Evolutionary conservation across 768 basidiomycete genomes (phyloP).

Genomic region (Brasilioporus rufonigricans): DNA sequence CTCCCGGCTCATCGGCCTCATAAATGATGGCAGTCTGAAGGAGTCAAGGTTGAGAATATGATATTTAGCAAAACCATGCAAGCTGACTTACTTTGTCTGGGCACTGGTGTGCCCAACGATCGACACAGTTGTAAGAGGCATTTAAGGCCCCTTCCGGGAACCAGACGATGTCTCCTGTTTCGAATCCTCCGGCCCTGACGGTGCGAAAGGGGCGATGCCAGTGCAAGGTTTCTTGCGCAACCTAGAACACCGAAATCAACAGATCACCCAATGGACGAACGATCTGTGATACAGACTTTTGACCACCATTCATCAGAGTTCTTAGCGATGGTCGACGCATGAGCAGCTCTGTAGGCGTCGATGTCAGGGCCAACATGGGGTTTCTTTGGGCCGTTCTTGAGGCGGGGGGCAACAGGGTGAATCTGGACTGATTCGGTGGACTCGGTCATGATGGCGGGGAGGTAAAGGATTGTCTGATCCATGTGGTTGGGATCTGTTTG

Average conservation of each 20-base stretch:
- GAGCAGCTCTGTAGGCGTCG: conserved; percentile 66
- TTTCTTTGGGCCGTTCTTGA: conserved; percentile 57
- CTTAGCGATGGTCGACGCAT: conserved; percentile 70
- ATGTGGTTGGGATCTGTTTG: neutral
- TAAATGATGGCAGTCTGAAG: conserved; percentile 90
- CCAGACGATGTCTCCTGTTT: conserved; percentile 87
- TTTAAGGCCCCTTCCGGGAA: conserved; percentile 94
- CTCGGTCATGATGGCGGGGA: conserved; percentile 40
- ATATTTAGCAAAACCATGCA: neutral
- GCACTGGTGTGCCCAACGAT: conserved; percentile 90
- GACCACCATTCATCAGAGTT: conserved; percentile 88
- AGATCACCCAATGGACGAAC: neutral
- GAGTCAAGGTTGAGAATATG: neutral
- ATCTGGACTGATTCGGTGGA: conserved; percentile 34
- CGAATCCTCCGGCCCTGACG: conserved; percentile 80
- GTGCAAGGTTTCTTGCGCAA: conserved; percentile 72
- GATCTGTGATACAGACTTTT: conserved; percentile 44
- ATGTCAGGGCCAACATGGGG: conserved; percentile 82
- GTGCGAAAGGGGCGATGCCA: conserved; percentile 91
- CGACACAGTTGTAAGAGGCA: conserved; percentile 96
- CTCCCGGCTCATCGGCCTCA: conserved; percentile 92
- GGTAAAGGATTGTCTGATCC: neutral
- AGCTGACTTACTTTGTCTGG: conserved; percentile 64
- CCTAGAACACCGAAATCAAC: conserved; percentile 32
- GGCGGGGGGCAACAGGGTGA: conserved; percentile 76